Evolutionary conservation across 495 filamentous ascomycete genomes (phyloP), one percentile per base, ranked within the genome.

Genomic region (Cercophora sp.): DNA sequence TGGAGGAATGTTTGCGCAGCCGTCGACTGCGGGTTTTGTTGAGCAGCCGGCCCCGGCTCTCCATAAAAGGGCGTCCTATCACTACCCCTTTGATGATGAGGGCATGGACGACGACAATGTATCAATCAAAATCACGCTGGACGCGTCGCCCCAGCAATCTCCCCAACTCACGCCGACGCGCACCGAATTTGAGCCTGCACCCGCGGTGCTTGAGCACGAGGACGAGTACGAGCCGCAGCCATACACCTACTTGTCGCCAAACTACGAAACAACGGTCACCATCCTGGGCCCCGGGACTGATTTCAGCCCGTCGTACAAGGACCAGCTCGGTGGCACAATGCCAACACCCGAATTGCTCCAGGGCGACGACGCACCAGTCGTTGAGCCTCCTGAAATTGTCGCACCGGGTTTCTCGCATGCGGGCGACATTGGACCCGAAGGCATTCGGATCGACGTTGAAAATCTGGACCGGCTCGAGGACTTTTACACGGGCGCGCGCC

Each of bases 241-340:
- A 26, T 69, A 59, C 45, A 58, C 56, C 8, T 65, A 61, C 41
- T 52, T 63, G 11, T 61, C 70, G 18, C 55, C 62, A 13, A 55
- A 56, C 39, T 68, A 70, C 37, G 59, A 64, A 54, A 76, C 69
- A 15, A 77, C 72, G 42, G 66, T 76, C 42, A 76, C 72, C 16
- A 73, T 72, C 16, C 55, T 76, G 45, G 71, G 71, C 10, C 69
- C 66, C 32, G 72, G 65, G 34, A 56, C 58, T 52, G 69, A 71
- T 59, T 75, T 73, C 50, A 48, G 45, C 41, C 59, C 69, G 50
- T 61, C 64, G 32, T 42, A 60, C 53, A 61, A 58, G 59, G 68
- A 69, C 36, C 56, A 48, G 36, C 47, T 49, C 52, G 50, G 62
- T 66, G 45, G 44, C 11, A 57, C 60, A 34, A 60, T 46, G 45